Evolutionary conservation across 2,329 filamentous ascomycete genomes (phyloP), one percentile per base, ranked within the genome.

Genomic region (Clarireedia hainanense): DNA sequence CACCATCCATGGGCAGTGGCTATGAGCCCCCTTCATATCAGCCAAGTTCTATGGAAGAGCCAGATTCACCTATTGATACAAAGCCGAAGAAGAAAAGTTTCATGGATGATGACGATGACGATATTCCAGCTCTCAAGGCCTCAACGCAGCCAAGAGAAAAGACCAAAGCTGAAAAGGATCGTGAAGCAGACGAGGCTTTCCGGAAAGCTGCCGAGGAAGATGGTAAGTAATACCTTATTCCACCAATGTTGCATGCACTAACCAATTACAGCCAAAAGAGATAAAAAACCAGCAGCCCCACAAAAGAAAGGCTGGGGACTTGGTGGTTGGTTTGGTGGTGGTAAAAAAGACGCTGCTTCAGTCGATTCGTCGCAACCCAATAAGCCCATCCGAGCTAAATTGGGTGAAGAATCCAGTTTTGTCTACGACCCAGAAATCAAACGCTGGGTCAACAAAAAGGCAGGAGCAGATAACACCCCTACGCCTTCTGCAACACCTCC

Each of bases 391-490:
- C 84, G 83, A 64, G 94, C 95, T 60, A 99, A 99, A 67, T 80
- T 99, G 7, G 95, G 92, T 59, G 95, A 99, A 71, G 84, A 94
- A 67, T 96, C 84, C 70, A 90, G 85, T 47, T 96, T 99, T 71
- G 86, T 92, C 63, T 99, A 94, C 67, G 94, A 99, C 68, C 88
- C 91, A 2, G 89, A 96, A n/a, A 80, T 96, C 52, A 95, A 95
- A 76, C 91, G 94, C 69, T 99, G 95, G 95, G 79, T 99, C 69
- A 97, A 99, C 76, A 96, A 96, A 76, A 96, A 96, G 69, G 83
- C 83, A 10, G 75, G 75, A 14, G 80, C 81, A 6, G 85, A 87
- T 54, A 80, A 80, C 45, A 74, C 74, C 7, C 75, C 79, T 26
- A 75, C 80, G 3, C 80, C 83, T 60, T 75, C 79, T 47, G 84